Evolutionary conservation across 352 stramenopile genomes (phyloP).

Genomic region (Plasmopara muralis): DNA sequence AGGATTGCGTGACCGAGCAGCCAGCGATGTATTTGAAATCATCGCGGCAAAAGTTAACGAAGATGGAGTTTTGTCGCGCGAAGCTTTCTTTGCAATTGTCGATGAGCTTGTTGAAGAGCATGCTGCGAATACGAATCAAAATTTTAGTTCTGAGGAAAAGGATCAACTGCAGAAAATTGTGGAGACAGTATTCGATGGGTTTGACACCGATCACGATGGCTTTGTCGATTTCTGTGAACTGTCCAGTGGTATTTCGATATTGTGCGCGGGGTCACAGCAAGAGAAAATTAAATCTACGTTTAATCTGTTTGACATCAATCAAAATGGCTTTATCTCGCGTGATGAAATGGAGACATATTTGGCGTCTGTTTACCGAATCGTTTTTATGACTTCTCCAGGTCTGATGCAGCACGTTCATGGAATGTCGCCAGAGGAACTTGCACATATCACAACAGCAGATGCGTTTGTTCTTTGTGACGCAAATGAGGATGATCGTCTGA

Average conservation of each 20-base stretch:
- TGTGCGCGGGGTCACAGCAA: constrained; percentile 68
- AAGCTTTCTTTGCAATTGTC: constrained; percentile 66
- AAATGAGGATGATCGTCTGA: constrained; percentile 65
- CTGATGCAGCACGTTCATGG: constrained; percentile 30
- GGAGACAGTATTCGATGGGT: constrained; percentile 63
- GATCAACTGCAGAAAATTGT: constrained; percentile 45
- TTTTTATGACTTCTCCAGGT: constrained; percentile 64
- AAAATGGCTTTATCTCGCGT: constrained; percentile 75
- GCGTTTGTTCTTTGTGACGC: constrained; percentile 54
- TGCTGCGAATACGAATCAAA: constrained; percentile 15
- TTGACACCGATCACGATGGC: constrained; percentile 70
- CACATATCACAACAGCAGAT: constrained; percentile 55
- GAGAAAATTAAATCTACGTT: constrained; percentile 83
- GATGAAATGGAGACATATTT: constrained; percentile 87
- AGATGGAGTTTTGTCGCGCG: constrained; percentile 64
- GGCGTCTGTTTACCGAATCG: constrained; percentile 72
- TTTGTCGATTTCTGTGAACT: constrained; percentile 85
- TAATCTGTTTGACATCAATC: constrained; percentile 82
- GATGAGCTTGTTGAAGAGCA: constrained; percentile 48
- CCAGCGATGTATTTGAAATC: constrained; percentile 76
- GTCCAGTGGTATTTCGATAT: constrained; percentile 73
- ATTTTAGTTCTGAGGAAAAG: constrained; percentile 25
- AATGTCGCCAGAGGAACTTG: constrained; percentile 68
- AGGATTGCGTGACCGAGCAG: constrained; percentile 39
- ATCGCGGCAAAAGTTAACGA: constrained; percentile 78